These are phyloP conservation scores for Leishmania gerbilli DNA, from an alignment of 208 protist species.

Conservation along the genomic window DNA sequence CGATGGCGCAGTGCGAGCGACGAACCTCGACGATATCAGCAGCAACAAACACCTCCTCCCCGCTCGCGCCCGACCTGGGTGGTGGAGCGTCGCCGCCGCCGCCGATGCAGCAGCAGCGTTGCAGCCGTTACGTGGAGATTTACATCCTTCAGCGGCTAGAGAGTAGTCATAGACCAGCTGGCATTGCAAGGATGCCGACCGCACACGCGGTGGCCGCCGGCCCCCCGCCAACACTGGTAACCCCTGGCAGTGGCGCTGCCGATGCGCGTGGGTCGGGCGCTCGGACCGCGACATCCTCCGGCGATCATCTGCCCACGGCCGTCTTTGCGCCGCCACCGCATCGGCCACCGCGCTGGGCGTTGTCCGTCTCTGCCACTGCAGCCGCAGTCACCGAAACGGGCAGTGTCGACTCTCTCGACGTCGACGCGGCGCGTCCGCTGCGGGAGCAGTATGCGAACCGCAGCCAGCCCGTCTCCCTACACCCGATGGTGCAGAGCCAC, in stretches of 20 bases:
- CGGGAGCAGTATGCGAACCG: background rate
- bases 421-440: slow-evolving; percentile 8
- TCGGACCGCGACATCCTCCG: background rate
- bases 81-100: background rate
- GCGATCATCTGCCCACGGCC: background rate
- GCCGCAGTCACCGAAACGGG: background rate
- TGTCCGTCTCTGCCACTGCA: slow-evolving; percentile 1
- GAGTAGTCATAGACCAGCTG: slow-evolving; percentile 4
- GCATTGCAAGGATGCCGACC: background rate
- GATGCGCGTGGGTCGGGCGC: background rate
- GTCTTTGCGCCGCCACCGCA: background rate
- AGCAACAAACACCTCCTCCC: background rate
- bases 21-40: background rate
- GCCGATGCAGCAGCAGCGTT: background rate
- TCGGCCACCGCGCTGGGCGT: background rate
- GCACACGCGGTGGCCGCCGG: background rate
- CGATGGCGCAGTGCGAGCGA: background rate
- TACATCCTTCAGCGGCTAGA: slow-evolving; percentile 32
- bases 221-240: too few relatives aligned
- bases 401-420: slow-evolving; percentile 5
- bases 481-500: background rate
- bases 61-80: background rate
- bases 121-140: slow-evolving; percentile 6
- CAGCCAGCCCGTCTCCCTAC: background rate
- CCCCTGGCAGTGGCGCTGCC: background rate